Percentiles rank a stretch among this genome's conserved stretches.
These are phyloP conservation scores for Xylaria arbuscula DNA, from an alignment of 2,329 filamentous ascomycete species.

Conservation along the genomic window DNA sequence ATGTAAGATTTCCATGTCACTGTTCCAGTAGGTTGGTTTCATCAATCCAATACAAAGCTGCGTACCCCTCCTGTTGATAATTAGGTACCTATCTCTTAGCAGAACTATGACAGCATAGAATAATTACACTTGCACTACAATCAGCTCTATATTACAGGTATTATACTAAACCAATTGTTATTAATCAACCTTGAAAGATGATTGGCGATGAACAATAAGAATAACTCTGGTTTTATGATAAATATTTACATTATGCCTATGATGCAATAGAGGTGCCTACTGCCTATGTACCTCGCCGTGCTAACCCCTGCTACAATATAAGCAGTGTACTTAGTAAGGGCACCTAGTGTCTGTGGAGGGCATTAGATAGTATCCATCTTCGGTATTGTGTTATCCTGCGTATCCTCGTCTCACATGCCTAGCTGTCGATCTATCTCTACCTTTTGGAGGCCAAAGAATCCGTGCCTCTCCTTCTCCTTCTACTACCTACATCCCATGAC, in stretches of 20 bases:
- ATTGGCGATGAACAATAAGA: not conserved
- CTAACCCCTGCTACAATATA: not conserved
- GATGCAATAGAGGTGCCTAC: not conserved
- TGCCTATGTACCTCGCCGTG: not conserved
- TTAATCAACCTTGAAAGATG: not conserved
- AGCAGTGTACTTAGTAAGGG: no score
- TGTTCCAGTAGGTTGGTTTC: not conserved
- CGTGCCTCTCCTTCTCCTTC: slow-evolving; percentile 3
- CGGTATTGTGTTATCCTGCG: not conserved
- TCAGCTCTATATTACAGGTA: no score
- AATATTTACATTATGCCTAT: not conserved
- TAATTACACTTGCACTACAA: not conserved
- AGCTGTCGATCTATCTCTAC: slow-evolving; percentile 27
- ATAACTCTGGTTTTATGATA: not conserved
- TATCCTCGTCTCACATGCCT: not conserved
- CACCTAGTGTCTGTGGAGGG: not conserved
- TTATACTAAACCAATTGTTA: not conserved
- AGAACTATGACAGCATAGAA: not conserved
- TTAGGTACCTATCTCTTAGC: not conserved
- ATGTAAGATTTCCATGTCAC: not conserved
- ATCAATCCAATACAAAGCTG: not conserved
- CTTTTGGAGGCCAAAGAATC: slow-evolving; percentile 4
- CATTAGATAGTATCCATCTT: not conserved
- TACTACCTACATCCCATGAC: slow-evolving; percentile 15
- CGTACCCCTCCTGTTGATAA: not conserved